These are phyloP conservation scores for Neurospora sublineolata DNA, from an alignment of 495 filamentous ascomycete species.

Conservation along the genomic window DNA sequence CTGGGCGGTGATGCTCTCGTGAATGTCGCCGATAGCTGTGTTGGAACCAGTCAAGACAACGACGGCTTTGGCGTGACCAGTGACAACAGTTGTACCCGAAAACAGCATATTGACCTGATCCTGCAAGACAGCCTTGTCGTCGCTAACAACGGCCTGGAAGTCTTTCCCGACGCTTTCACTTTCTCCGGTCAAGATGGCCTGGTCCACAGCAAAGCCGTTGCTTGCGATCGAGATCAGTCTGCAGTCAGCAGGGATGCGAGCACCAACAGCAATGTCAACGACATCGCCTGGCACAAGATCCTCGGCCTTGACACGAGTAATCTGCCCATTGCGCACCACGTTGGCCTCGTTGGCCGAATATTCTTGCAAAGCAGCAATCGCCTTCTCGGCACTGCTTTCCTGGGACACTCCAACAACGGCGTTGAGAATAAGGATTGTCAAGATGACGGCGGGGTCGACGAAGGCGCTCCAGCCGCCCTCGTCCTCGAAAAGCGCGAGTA, in stretches of 20 bases:
- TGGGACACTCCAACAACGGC: constrained; percentile 95
- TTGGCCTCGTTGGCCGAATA: constrained; percentile 98
- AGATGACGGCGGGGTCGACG: constrained; percentile 91
- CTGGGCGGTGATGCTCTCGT: constrained; percentile 94
- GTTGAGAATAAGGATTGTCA: constrained; percentile 95
- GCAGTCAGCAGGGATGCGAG: constrained; percentile 95
- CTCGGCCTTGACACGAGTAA: constrained; percentile 77
- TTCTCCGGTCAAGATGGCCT: constrained; percentile 95
- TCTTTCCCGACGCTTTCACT: constrained; percentile 96
- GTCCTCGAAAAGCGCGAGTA: constrained; percentile 87
- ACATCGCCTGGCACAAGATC: constrained; percentile 95
- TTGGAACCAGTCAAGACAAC: constrained; percentile 84
- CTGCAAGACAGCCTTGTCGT: constrained; percentile 85
- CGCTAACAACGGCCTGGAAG: constrained; percentile 48
- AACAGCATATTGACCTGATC: constrained; percentile 98
- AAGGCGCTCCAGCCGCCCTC: constrained; percentile 95
- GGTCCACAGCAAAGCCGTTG: constrained; percentile 93
- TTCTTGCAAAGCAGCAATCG: constrained; percentile 95
- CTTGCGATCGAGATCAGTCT: constrained; percentile 82
- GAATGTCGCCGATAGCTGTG: constrained; percentile 97
- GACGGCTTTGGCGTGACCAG: constrained; percentile 82
- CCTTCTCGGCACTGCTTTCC: constrained; percentile 97
- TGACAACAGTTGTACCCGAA: constrained; percentile 94
- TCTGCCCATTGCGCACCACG: constrained; percentile 66
- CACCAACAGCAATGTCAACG: constrained; percentile 78